These are phyloP conservation scores for Phialophora macrospora DNA, from an alignment of 2,329 filamentous ascomycete genomes.

Conservation along the genomic window DNA sequence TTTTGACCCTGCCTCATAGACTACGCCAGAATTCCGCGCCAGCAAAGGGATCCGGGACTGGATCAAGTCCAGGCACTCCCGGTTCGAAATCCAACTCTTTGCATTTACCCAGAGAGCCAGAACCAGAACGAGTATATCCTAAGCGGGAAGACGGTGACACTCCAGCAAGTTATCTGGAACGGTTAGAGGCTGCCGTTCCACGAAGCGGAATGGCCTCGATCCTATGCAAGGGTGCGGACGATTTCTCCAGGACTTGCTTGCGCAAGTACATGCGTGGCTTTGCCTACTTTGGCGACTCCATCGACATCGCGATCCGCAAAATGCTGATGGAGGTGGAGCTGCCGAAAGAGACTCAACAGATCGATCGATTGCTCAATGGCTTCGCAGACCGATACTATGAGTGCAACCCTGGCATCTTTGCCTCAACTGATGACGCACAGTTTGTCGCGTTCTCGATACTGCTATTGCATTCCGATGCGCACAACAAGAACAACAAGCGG, in stretches of 20 bases:
- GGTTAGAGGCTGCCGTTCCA: conserved; percentile 78
- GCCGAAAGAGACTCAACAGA: conserved; percentile 96
- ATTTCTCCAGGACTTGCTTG: conserved; percentile 80
- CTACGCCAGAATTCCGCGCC: conserved; percentile 82
- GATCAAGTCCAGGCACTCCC: conserved; percentile 65
- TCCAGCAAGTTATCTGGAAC: conserved; percentile 82
- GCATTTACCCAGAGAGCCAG: conserved; percentile 72
- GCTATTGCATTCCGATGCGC: conserved; percentile 97
- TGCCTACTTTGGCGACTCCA: conserved; percentile 92
- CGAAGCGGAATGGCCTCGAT: conserved; percentile 83
- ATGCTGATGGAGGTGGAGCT: conserved; percentile 95
- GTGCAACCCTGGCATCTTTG: conserved; percentile 94
- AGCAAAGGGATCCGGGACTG: conserved; percentile 68
- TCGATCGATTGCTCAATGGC: conserved; percentile 89
- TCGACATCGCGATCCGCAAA: conserved; percentile 97
- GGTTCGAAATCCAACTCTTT: conserved; percentile 83
- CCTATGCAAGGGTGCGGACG: conserved; percentile 82
- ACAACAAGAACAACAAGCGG: conserved; percentile 99
- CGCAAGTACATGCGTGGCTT: conserved; percentile 96
- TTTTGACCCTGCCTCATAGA: conserved; percentile 75
- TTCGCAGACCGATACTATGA: conserved; percentile 98
- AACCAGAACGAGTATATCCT: conserved; percentile 66
- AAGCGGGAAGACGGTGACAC: conserved; percentile 86
- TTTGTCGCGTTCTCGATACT: conserved; percentile 96
- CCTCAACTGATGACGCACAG: conserved; percentile 78